These are phyloP conservation scores for Tetraselmis striata DNA, from an alignment of 139 green algal genomes.

Conservation along the genomic window DNA sequence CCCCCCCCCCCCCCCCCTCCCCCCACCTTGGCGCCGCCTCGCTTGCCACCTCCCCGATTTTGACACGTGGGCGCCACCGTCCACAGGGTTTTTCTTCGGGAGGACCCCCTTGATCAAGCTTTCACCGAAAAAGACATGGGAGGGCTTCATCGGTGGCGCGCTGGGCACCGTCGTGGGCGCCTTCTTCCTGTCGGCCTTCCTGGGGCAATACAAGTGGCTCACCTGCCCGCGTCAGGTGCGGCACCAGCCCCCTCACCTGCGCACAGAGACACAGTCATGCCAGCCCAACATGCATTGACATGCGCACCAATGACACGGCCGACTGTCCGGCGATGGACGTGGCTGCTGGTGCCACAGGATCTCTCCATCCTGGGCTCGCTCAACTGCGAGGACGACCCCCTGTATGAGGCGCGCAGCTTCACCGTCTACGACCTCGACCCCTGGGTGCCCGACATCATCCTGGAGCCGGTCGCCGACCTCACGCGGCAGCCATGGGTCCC, in stretches of 20 bases:
- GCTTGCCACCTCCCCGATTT: too few species aligned
- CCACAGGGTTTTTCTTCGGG: slow-evolving; percentile 84
- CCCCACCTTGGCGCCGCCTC: too few species aligned
- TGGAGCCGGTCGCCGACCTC: slow-evolving; percentile 10
- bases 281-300: too few species aligned
- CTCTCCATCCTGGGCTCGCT: slow-evolving; percentile 53
- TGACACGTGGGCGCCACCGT: too few species aligned
- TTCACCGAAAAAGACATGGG: slow-evolving; percentile 99
- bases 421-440: slow-evolving; percentile 30
- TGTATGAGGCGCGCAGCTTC: slow-evolving; percentile 52
- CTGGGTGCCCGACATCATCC: background rate
- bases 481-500: slow-evolving; percentile 21
- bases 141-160: slow-evolving; percentile 92
- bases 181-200: slow-evolving; percentile 58
- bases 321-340: too few species aligned
- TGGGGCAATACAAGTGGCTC: slow-evolving; percentile 78
- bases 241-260: background rate
- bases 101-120: slow-evolving; percentile 94
- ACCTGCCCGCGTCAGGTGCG: slow-evolving; percentile 7
- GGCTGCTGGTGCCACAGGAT: too few species aligned
- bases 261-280: too few species aligned
- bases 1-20: too few species aligned
- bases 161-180: slow-evolving; percentile 71
- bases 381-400: slow-evolving; percentile 38
- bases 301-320: too few species aligned